phyloP scores from a whole-genome alignment of 805 yeast species.

The Ogataea siamensis region DNA sequence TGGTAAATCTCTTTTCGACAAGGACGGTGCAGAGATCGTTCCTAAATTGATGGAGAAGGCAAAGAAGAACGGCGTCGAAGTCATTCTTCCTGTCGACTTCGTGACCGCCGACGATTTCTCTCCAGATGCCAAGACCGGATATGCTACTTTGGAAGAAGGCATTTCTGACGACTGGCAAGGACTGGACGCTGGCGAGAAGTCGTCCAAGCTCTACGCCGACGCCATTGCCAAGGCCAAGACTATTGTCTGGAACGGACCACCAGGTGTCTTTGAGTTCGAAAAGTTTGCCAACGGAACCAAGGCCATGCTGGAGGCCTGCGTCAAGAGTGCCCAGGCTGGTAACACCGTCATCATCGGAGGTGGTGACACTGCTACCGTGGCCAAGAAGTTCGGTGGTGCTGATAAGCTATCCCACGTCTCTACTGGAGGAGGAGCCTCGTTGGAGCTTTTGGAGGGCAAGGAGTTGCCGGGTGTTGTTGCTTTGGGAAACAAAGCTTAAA shows the following conservation, averaged over 20 bases:
- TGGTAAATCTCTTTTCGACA: constrained; percentile 90
- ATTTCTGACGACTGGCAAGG: constrained; percentile 96
- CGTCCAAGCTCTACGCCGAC: constrained; percentile 72
- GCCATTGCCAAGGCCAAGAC: constrained; percentile 94
- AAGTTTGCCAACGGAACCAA: constrained; percentile 90
- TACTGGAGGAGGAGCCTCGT: constrained; percentile 99
- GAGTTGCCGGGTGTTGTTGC: constrained; percentile 89
- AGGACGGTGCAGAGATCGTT: constrained; percentile 93
- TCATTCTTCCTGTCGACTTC: constrained; percentile 93
- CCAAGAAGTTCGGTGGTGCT: constrained; percentile 96
- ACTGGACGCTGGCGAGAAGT: constrained; percentile 91
- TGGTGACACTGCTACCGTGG: constrained; percentile 99
- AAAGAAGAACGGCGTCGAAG: constrained; percentile 89
- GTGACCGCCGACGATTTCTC: constrained; percentile 93
- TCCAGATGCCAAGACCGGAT: constrained; percentile 82
- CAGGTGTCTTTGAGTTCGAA: constrained; percentile 99
- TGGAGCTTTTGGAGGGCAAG: constrained; percentile 98
- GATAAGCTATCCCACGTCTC: constrained; percentile 97
- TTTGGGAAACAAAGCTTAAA: constrained; percentile 18
- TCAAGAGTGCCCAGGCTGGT: constrained; percentile 81
- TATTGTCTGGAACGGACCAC: constrained; percentile 99
- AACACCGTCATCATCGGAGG: constrained; percentile 96
- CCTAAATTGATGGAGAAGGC: constrained; percentile 93
- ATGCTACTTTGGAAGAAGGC: constrained; percentile 87
- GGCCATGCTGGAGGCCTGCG: constrained; percentile 83